Conservation (phyloP, 108 stramenopile species). For the Pseudonitzschia multiseries region DNA sequence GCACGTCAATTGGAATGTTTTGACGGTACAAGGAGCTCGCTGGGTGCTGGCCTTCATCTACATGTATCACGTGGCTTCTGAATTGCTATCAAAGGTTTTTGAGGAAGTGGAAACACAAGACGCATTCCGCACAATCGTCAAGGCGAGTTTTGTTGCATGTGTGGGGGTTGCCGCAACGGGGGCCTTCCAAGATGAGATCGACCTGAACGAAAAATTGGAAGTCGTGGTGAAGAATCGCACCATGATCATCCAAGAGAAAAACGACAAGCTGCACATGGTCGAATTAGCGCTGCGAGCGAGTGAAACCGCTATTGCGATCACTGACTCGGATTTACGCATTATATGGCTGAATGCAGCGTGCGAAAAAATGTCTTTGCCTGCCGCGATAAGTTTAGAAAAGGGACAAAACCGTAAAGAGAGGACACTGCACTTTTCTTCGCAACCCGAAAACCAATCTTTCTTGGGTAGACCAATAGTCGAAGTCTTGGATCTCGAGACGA, state of each 20-base stretch:
- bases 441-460: background rate
- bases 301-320: slow-evolving; percentile 27
- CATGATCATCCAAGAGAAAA: slow-evolving; percentile 14
- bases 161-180: slow-evolving; percentile 17
- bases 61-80: slow-evolving; percentile 2
- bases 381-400: background rate
- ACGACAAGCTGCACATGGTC: slow-evolving; percentile 14
- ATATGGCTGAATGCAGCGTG: slow-evolving; percentile 20
- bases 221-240: slow-evolving; percentile 12
- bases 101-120: background rate
- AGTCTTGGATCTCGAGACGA: slow-evolving; percentile 10
- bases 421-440: background rate
- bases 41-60: background rate
- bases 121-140: background rate
- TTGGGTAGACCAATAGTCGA: slow-evolving; percentile 1
- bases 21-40: slow-evolving; percentile 2
- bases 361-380: slow-evolving; percentile 2
- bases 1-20: background rate
- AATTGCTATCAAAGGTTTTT: background rate
- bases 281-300: slow-evolving; percentile 20
- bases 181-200: slow-evolving; percentile 23
- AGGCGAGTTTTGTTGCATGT: slow-evolving; percentile 18
- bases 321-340: background rate
- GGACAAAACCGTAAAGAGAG: background rate
- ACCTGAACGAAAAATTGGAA: slow-evolving; percentile 20